Evolutionary conservation across 345 rosid species (phyloP), one percentile per base, ranked within the genome.

Genomic region (Orychophragmus violaceus): DNA sequence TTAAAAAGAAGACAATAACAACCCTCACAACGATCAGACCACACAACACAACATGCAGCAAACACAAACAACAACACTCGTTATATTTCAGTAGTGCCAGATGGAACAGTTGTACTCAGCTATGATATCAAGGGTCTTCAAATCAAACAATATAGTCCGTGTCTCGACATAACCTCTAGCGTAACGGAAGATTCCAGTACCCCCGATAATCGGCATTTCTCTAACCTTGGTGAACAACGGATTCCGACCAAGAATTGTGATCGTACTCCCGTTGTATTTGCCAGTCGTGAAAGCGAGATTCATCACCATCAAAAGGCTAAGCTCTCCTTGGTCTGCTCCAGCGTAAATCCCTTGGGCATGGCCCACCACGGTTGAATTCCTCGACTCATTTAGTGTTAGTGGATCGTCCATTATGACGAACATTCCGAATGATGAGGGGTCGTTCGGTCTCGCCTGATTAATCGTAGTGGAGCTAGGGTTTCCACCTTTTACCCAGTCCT

Each of bases 141-240:
- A 1, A 54, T 78, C 33, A 1, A 65, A 48, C 2, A 0, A 45
- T 8, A 44, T 68, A 14, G 85, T 82, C 8, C 71, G 69, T 11
- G 76, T 79, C 60, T 78, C 51, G 11, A 64, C 82, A 69, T 79
- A 82, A 3, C 82, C 84, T 64, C n/a, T n/a, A n/a, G n/a, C n/a
- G n/a, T n/a, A n/a, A n/a, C n/a, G n/a, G n/a, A n/a, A n/a, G n/a
- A n/a, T n/a, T n/a, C n/a, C n/a, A n/a, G n/a, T n/a, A n/a, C n/a
- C n/a, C n/a, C n/a, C n/a, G n/a, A n/a, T n/a, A n/a, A n/a, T n/a
- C n/a, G n/a, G n/a, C n/a, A n/a, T n/a, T n/a, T n/a, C n/a, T n/a
- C n/a, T n/a, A n/a, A 79, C 75, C 25, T 64, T 25, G 0, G 77
- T 52, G 10, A 73, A 55, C 11, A 79, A 75, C 1, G 4, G 1